Conservation (phyloP, 371 early-diverging fungal species). For the Mucor indicus region DNA sequence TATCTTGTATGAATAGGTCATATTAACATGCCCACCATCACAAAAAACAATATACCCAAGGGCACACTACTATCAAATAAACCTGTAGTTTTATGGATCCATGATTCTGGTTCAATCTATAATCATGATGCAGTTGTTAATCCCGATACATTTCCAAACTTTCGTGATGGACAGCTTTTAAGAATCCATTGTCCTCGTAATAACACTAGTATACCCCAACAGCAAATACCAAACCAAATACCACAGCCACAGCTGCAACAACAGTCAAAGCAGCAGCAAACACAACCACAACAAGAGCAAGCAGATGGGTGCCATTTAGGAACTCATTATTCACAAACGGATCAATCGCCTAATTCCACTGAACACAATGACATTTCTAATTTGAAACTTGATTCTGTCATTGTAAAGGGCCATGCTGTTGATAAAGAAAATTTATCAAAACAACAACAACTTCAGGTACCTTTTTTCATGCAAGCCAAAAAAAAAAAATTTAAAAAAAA, state of each 20-base stretch:
- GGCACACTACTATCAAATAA: constrained; percentile 32
- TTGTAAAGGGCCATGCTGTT: constrained; percentile 48
- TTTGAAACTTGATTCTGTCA: constrained; percentile 23
- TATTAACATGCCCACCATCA: constrained; percentile 7
- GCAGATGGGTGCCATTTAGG: too few relatives aligned
- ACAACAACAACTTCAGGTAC: constrained; percentile 61
- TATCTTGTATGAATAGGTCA: background rate
- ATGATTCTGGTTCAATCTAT: constrained; percentile 31
- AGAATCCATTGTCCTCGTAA: constrained; percentile 32
- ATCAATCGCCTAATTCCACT: background rate
- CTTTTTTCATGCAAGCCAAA: too few relatives aligned
- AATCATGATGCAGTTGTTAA: constrained; percentile 81
- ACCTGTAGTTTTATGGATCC: constrained; percentile 46
- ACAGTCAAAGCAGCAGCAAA: constrained; percentile 2
- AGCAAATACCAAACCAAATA: constrained; percentile 22
- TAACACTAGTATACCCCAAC: too few relatives aligned
- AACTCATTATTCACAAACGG: background rate
- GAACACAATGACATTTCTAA: constrained; percentile 1
- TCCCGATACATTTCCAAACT: constrained; percentile 75
- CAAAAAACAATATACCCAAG: constrained; percentile 1
- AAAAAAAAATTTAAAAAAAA: too few relatives aligned
- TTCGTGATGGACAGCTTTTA: constrained; percentile 77
- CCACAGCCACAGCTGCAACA: constrained; percentile 9
- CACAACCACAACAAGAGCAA: constrained; percentile 6
- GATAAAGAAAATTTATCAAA: constrained; percentile 50